phyloP scores from a whole-genome alignment of 331 rosid species.

The Ulmus americana region DNA sequence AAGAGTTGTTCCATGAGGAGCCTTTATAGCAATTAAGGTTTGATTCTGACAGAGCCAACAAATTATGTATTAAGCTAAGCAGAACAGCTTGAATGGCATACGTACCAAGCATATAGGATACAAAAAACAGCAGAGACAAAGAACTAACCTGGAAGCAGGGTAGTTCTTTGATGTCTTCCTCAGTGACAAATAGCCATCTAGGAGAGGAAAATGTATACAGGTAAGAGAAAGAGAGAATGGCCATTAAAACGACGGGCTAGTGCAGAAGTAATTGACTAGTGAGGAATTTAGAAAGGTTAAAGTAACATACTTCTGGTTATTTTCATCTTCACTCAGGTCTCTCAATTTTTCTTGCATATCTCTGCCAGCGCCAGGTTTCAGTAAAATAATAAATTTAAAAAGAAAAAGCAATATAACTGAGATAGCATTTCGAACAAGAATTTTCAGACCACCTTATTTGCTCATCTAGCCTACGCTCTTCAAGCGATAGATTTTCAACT shows the following conservation, averaged over 20 bases:
- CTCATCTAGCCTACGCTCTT: slow-evolving; percentile 70
- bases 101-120: background rate
- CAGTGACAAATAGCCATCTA: slow-evolving; percentile 92
- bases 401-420: slow-evolving; percentile 17
- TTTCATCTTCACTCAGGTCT: slow-evolving; percentile 79
- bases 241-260: slow-evolving; percentile 14
- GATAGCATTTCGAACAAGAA: slow-evolving; percentile 17
- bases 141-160: slow-evolving; percentile 76
- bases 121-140: slow-evolving; percentile 9
- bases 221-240: slow-evolving; percentile 9
- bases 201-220: slow-evolving; percentile 19
- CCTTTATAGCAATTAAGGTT: slow-evolving; percentile 93
- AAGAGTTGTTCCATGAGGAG: slow-evolving; percentile 95
- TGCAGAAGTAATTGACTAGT: slow-evolving; percentile 12
- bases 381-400: slow-evolving; percentile 16
- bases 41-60: slow-evolving; percentile 56
- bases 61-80: slow-evolving; percentile 13
- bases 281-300: slow-evolving; percentile 19
- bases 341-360: slow-evolving; percentile 89
- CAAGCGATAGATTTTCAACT: slow-evolving; percentile 65
- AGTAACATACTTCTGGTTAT: slow-evolving; percentile 61
- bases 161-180: slow-evolving; percentile 89
- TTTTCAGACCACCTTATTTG: slow-evolving; percentile 61
- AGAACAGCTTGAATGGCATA: background rate
- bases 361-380: slow-evolving; percentile 42